These are phyloP conservation scores for Sarocladium strictum DNA, from an alignment of 2,329 filamentous ascomycete species.

Conservation along the genomic window DNA sequence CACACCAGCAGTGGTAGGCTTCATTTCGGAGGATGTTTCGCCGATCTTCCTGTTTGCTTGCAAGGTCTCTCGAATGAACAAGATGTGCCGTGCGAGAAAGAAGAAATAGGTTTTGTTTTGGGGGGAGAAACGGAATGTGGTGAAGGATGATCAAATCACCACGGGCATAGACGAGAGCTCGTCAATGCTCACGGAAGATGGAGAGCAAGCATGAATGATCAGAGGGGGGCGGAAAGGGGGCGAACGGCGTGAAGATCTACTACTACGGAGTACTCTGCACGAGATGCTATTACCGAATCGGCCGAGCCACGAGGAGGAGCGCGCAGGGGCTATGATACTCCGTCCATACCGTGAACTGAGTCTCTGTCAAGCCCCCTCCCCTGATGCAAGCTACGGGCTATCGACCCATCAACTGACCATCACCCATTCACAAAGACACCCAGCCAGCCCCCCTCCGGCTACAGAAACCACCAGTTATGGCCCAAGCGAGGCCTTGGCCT, in stretches of 20 bases:
- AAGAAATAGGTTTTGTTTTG: neutral
- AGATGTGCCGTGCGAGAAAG: too few relatives aligned
- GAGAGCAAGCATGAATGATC: constrained; percentile 6
- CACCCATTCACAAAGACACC: too few relatives aligned
- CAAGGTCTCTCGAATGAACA: too few relatives aligned
- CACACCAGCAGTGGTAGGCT: constrained; percentile 17
- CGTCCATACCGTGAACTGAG: neutral
- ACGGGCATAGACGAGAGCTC: neutral
- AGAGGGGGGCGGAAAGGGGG: neutral
- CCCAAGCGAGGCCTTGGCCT: neutral
- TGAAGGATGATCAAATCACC: neutral
- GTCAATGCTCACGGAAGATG: neutral
- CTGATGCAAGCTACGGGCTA: neutral
- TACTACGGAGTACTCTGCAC: neutral
- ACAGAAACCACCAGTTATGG: neutral
- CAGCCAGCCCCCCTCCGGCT: neutral
- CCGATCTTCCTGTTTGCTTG: neutral
- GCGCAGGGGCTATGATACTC: neutral
- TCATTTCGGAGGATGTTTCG: constrained; percentile 20
- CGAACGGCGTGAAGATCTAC: neutral
- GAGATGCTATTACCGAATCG: constrained; percentile 1
- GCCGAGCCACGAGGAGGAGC: neutral
- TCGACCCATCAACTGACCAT: neutral
- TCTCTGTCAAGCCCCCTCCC: neutral
- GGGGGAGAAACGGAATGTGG: neutral